Percentiles rank a stretch among this genome's conserved stretches.
Evolutionary conservation across 2,329 filamentous ascomycete genomes (phyloP).

Genomic region (Fusarium incarnatum): DNA sequence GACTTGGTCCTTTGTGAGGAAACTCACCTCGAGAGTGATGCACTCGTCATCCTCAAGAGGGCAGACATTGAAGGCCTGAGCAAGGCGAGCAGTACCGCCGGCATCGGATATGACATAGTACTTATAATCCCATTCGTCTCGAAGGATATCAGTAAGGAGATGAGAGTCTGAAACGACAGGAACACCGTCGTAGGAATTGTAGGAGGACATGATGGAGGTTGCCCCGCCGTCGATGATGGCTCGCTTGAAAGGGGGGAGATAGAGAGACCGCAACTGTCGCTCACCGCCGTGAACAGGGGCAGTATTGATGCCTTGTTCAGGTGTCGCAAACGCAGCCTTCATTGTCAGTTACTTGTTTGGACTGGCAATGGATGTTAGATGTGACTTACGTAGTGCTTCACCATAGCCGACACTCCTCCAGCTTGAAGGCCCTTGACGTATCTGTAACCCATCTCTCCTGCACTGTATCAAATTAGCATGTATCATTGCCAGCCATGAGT

Average conservation of each 20-base stretch:
- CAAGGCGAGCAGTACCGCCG: slow-evolving; percentile 76
- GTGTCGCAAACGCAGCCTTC: slow-evolving; percentile 70
- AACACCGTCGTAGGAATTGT: slow-evolving; percentile 79
- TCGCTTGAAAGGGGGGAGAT: slow-evolving; percentile 72
- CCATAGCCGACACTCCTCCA: slow-evolving; percentile 74
- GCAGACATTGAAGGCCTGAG: slow-evolving; percentile 73
- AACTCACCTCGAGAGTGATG: slow-evolving; percentile 66
- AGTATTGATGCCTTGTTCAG: slow-evolving; percentile 79
- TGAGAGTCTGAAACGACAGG: slow-evolving; percentile 74
- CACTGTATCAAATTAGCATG: slow-evolving; percentile 44
- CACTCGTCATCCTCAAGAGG: slow-evolving; percentile 70
- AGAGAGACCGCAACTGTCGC: slow-evolving; percentile 65
- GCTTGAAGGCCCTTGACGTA: slow-evolving; percentile 70
- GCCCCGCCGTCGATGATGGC: slow-evolving; percentile 77
- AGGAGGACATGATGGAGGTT: slow-evolving; percentile 78
- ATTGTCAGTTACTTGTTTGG: not conserved
- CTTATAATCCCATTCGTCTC: slow-evolving; percentile 78
- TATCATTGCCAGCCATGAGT: accelerated
- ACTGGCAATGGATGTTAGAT: not conserved
- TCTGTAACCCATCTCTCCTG: slow-evolving; percentile 74
- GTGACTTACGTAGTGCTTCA: slow-evolving; percentile 75
- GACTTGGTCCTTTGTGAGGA: accelerated
- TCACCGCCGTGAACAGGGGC: slow-evolving; percentile 67
- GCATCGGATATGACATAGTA: slow-evolving; percentile 74
- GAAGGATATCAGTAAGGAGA: slow-evolving; percentile 74